phyloP scores from a whole-genome alignment of 352 stramenopile genomes.

The Phytophthora litchii region DNA sequence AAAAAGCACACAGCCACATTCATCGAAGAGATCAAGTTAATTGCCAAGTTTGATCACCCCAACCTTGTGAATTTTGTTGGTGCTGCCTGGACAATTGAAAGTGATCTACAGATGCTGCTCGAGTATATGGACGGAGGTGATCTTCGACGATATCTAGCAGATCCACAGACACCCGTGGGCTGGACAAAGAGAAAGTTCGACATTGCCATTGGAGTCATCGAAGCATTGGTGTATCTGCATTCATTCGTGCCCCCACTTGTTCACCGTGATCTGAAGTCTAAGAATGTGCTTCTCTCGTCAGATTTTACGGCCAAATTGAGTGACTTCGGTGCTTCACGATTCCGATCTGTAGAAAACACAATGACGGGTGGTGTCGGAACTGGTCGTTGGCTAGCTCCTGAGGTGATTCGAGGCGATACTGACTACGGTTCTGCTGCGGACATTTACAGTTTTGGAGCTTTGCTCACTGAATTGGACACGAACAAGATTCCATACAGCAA shows the following conservation, averaged over 20 bases:
- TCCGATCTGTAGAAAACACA: slow-evolving; percentile 41
- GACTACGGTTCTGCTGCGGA: slow-evolving; percentile 40
- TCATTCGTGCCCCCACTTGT: slow-evolving; percentile 38
- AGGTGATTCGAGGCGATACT: slow-evolving; percentile 43
- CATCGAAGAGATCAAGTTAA: slow-evolving; percentile 50
- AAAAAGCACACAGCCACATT: slow-evolving; percentile 41
- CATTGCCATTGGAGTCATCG: slow-evolving; percentile 45
- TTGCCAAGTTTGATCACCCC: slow-evolving; percentile 50
- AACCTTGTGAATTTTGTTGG: slow-evolving; percentile 51
- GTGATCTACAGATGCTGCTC: slow-evolving; percentile 48
- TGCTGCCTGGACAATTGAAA: slow-evolving; percentile 49
- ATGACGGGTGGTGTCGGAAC: slow-evolving; percentile 46
- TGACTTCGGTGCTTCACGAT: slow-evolving; percentile 50
- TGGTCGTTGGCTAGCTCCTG: slow-evolving; percentile 46
- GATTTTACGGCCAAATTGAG: slow-evolving; percentile 44
- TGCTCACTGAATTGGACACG: slow-evolving; percentile 56
- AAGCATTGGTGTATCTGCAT: slow-evolving; percentile 52
- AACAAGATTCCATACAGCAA: slow-evolving; percentile 54
- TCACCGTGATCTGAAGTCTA: slow-evolving; percentile 53
- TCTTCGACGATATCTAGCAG: slow-evolving; percentile 33
- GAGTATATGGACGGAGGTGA: slow-evolving; percentile 57
- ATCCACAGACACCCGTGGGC: background rate
- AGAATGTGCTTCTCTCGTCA: slow-evolving; percentile 48
- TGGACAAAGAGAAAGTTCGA: slow-evolving; percentile 35
- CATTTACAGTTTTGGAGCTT: slow-evolving; percentile 54